Base-by-base conservation (phyloP, 495 filamentous ascomycete genomes). In the Darksidea phi region DNA sequence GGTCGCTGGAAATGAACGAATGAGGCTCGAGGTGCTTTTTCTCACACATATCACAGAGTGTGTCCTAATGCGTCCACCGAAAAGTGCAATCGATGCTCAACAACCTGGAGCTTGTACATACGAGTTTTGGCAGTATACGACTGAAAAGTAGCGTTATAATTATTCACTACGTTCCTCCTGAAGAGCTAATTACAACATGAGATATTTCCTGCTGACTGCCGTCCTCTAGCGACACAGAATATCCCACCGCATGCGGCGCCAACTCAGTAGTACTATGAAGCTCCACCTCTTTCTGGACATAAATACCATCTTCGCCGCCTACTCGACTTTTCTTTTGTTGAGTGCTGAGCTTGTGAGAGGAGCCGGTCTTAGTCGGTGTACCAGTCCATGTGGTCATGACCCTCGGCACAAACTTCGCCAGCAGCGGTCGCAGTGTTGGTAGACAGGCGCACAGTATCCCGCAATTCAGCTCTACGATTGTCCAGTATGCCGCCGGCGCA, bases 391-490 rank as follows among this genome's bases (percentile, higher is more conserved):
- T 57, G 6, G 54, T 41, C n/a, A 50, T 15, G 17, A 58, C 15
- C 21, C 37, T 48, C 7, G 62, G 62, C 17, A 65, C 13, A 28
- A 47, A 7, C 26, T 60, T 59, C 28, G 32, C 13, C 17, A 67
- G 36, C 1, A 67, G 38, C 7, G 64, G 47, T 4, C 64, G 64
- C 26, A 67, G 41, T 6, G 64, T 63, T 25, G 64, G 64, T 18
- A 67, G 48, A 38, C 53, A 67, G 12, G 64, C 64, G 54, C 64
- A 67, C 0, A 67, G 42, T 18, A 67, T 67, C 11, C 64, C 64
- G 28, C 52, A 54, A 26, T 67, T 67, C 1, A 67, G 48, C 34
- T 67, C 64, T 1, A 67, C 54, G 15, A 57, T 52, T 1, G 59
- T 54, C 64, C 64, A 67, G 28, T 63, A 57, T 25, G 64, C 64